Base-by-base conservation (phyloP, 2,329 filamentous ascomycete species). In the Rhexocercosporidium sp. region DNA sequence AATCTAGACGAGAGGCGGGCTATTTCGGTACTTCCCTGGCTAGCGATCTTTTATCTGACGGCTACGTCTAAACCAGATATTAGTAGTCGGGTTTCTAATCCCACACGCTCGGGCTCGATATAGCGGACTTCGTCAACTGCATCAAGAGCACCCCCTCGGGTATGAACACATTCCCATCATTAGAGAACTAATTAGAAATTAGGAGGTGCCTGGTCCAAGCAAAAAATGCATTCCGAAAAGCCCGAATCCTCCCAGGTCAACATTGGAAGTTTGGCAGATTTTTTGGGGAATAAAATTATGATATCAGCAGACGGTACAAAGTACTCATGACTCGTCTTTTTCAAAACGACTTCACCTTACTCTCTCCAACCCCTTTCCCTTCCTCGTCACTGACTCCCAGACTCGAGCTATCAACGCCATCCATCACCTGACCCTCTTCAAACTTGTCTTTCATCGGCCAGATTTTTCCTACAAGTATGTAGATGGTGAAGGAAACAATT, bases 401-500 rank as follows among this genome's bases (percentile, higher is more conserved):
- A 54, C 66, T 67, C 18, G 61, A 64, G 14, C 57, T 37, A 37
- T 70, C 66, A 37, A 67, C 41, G 14, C 46, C 64, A 49, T 70
- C 68, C 54, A 69, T 59, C 3, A 64, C 65, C 39, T 64, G 47
- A 9, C 39, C 68, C 46, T 70, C 68, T 7, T 69, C 70, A 37
- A 68, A 66, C 29, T 70, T 70, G 27, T 69, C 65, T 20, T 72
- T 68, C 69, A 73, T 72, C 3, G 67, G 69, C 66, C 69, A 72
- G 11, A 70, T 64, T 51, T 63, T 70, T 0, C 70, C 70, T 20
- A 67, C 44, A 3, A 46, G 53, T 27, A 39, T 62, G 49, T 72
- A 73, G 9, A 70, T 46, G 3, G 64, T 47, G 64, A 72, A 70
- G 8, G 72, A 66, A 44, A 73, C 67, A 11, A 70, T 41, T 1